Conservation (phyloP, 1,139 yeast species). For the Yamadazyma sp. region DNA sequence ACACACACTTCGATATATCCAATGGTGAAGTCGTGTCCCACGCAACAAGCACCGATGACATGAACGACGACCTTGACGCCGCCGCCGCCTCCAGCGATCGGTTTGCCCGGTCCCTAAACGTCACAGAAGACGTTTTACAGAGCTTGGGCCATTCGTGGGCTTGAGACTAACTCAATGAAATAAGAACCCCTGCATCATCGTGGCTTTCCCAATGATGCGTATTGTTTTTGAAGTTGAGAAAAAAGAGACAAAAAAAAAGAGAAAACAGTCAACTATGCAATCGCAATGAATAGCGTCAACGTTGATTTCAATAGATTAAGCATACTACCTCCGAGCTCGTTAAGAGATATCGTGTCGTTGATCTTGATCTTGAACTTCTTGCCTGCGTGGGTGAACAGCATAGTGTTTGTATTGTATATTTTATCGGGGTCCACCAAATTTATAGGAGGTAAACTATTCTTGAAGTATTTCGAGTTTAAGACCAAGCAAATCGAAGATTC, state of each 20-base stretch:
- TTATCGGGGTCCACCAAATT: constrained; percentile 43
- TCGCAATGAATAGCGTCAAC: constrained; percentile 5
- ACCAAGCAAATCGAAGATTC: constrained; percentile 13
- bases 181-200: not conserved
- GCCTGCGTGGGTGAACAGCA: constrained; percentile 42
- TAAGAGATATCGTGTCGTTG: constrained; percentile 46
- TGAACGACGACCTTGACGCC: too few relatives aligned
- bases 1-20: constrained; percentile 24
- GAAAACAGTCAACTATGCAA: constrained; percentile 1
- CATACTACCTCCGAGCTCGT: constrained; percentile 32
- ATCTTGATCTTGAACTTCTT: constrained; percentile 40
- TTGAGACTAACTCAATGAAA: too few relatives aligned
- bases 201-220: constrained; percentile 1
- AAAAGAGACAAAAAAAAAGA: not conserved
- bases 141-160: constrained; percentile 16
- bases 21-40: constrained; percentile 27
- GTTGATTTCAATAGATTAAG: constrained; percentile 10
- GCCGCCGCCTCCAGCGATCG: too few relatives aligned
- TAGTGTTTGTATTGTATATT: constrained; percentile 38
- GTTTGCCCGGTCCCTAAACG: constrained; percentile 27
- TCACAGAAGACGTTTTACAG: constrained; percentile 33
- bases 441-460: constrained; percentile 42
- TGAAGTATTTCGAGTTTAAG: constrained; percentile 26
- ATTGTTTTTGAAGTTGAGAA: not conserved
- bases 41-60: constrained; percentile 5